Conservation (phyloP, 179 eudicot species). For the Silene noctiflora region DNA sequence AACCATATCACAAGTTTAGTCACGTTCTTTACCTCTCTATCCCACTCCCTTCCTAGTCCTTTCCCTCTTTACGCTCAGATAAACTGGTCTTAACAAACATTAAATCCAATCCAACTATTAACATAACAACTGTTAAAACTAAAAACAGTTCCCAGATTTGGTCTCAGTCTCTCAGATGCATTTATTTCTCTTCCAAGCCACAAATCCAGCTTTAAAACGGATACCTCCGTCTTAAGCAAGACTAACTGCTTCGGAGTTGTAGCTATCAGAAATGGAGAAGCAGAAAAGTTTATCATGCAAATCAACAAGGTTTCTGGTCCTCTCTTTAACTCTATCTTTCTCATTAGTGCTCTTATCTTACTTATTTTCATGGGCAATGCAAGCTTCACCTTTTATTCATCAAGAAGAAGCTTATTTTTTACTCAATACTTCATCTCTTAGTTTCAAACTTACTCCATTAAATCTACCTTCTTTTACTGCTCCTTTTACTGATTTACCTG, state of each 20-base stretch:
- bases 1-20: neutral
- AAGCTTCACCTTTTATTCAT: slow-evolving; percentile 31
- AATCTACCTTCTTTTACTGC: slow-evolving; percentile 32
- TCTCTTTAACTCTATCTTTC: slow-evolving; percentile 55
- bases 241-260: too few species aligned
- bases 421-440: slow-evolving; percentile 33
- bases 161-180: slow-evolving; percentile 16
- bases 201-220: too few species aligned
- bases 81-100: neutral
- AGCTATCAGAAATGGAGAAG: slow-evolving; percentile 48
- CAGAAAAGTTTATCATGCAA: slow-evolving; percentile 58
- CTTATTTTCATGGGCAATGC: slow-evolving; percentile 53
- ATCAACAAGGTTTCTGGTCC: slow-evolving; percentile 44
- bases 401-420: slow-evolving; percentile 39
- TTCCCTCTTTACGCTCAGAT: neutral
- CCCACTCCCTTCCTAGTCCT: neutral
- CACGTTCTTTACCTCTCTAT: slow-evolving; percentile 15
- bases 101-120: neutral
- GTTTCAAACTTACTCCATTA: slow-evolving; percentile 27
- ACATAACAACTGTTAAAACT: neutral
- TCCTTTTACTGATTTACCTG: slow-evolving; percentile 23
- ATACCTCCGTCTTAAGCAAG: neutral
- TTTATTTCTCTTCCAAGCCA: slow-evolving; percentile 12
- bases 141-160: neutral
- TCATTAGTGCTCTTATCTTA: slow-evolving; percentile 45